Percentiles rank a stretch among this genome's conserved stretches.
Conservation (phyloP, 768 basidiomycete genomes). For the Psilocybe cubensis region DNA sequence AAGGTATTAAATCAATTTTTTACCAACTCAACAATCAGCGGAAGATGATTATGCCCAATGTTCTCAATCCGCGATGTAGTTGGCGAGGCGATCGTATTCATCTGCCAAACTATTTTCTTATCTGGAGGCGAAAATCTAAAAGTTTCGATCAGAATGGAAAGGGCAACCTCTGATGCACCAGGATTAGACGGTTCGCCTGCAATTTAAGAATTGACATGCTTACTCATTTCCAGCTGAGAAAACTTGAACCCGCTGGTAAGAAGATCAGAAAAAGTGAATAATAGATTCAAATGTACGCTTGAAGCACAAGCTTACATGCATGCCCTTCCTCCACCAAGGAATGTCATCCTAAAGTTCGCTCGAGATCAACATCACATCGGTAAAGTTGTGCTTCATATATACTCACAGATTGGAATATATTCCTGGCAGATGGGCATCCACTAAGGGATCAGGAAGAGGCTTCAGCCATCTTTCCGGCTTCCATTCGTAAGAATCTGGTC, state of each 20-base stretch:
- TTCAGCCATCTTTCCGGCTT: constrained; percentile 55
- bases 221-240: constrained; percentile 52
- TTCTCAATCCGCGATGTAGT: constrained; percentile 12
- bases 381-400: neutral
- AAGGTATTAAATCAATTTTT: neutral
- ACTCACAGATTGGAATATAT: constrained; percentile 47
- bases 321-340: constrained; percentile 43
- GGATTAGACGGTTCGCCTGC: no score
- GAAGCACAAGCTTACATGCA: constrained; percentile 48
- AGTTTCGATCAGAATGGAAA: constrained; percentile 8
- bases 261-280: no score
- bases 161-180: constrained; percentile 8
- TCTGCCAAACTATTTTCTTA: constrained; percentile 32
- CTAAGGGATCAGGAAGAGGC: constrained; percentile 38
- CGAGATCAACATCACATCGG: neutral
- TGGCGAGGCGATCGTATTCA: constrained; percentile 27
- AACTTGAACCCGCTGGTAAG: constrained; percentile 48
- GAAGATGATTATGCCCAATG: constrained; percentile 12
- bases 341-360: constrained; percentile 39
- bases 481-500: constrained; percentile 50
- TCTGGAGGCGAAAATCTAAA: constrained; percentile 10
- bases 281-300: no score
- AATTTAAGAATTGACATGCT: no score
- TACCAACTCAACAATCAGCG: constrained; percentile 12
- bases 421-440: constrained; percentile 43